Evolutionary conservation across 2,329 filamentous ascomycete species (phyloP).

Genomic region (Didymella segeticola): DNA sequence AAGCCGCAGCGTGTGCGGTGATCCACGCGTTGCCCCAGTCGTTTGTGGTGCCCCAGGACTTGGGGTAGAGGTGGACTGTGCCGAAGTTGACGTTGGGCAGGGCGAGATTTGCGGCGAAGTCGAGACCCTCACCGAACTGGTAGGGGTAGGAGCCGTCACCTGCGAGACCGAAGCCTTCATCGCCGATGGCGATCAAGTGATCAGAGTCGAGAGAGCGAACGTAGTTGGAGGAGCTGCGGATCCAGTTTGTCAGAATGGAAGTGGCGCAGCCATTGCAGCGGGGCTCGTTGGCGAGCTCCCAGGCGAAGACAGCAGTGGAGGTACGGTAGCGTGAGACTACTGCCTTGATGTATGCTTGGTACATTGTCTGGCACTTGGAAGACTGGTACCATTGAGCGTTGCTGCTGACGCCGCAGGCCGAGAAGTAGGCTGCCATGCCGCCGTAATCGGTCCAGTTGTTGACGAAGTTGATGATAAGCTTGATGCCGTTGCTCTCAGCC

Average conservation of each 20-base stretch:
- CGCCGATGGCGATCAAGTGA: constrained; percentile 64
- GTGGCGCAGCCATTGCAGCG: constrained; percentile 45
- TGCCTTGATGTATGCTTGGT: constrained; percentile 56
- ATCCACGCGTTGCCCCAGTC: constrained; percentile 63
- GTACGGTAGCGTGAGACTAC: constrained; percentile 58
- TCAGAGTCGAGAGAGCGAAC: constrained; percentile 60
- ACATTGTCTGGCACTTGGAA: constrained; percentile 59
- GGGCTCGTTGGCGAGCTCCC: constrained; percentile 62
- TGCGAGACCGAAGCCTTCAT: constrained; percentile 52
- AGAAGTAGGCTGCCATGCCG: constrained; percentile 65
- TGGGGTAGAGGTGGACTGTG: constrained; percentile 63
- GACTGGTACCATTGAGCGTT: constrained; percentile 58
- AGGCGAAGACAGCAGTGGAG: constrained; percentile 60
- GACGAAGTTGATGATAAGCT: constrained; percentile 62
- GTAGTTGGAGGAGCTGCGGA: constrained; percentile 61
- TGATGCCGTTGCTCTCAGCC: constrained; percentile 58
- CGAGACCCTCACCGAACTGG: constrained; percentile 56
- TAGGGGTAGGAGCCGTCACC: constrained; percentile 44
- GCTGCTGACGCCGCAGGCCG: constrained; percentile 60
- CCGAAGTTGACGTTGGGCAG: constrained; percentile 61
- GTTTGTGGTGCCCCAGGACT: constrained; percentile 61
- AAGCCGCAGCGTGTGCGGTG: constrained; percentile 58
- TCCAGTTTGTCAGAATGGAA: constrained; percentile 56
- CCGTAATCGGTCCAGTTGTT: constrained; percentile 68
- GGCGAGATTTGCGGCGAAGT: constrained; percentile 60